These are phyloP conservation scores for Bodo saltans DNA, from an alignment of 78 protist species.

Conservation along the genomic window DNA sequence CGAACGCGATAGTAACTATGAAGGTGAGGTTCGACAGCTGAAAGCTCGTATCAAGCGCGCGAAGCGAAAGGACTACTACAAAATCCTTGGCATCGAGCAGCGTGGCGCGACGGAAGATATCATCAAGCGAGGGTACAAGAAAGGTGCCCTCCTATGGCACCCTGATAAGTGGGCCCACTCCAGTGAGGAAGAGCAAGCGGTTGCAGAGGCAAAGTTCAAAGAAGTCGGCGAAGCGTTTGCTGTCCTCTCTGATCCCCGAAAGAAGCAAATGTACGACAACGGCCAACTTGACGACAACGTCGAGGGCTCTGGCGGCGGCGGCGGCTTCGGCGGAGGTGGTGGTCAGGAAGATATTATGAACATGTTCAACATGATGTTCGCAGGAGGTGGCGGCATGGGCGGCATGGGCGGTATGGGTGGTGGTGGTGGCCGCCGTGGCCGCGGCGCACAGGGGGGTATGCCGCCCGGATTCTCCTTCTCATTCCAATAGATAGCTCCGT, in stretches of 20 bases:
- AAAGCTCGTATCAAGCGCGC: neutral
- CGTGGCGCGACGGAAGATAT: constrained; percentile 9
- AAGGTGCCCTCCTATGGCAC: constrained; percentile 26
- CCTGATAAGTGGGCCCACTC: constrained; percentile 23
- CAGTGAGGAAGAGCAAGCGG: constrained; percentile 35
- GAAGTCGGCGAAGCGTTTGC: constrained; percentile 85
- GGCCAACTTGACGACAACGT: constrained; percentile 20
- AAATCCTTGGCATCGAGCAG: constrained; percentile 10
- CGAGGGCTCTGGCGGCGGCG: neutral
- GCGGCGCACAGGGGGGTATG: neutral
- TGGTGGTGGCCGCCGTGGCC: neutral
- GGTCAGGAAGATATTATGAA: neutral
- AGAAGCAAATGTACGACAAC: constrained; percentile 77
- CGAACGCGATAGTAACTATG: constrained; percentile 8
- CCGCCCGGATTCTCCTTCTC: neutral
- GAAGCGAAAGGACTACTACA: constrained; percentile 23
- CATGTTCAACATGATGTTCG: constrained; percentile 1
- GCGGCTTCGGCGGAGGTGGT: neutral
- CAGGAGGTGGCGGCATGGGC: constrained; percentile 11
- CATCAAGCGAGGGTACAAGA: constrained; percentile 31
- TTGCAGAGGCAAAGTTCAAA: constrained; percentile 73
- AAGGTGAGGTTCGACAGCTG: neutral
- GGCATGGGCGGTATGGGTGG: neutral
- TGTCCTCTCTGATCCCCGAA: constrained; percentile 75
- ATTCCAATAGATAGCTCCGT: neutral